Evolutionary conservation across 805 yeast genomes (phyloP), one percentile per base, ranked within the genome.

Genomic region (Barnettozyma siamensis): DNA sequence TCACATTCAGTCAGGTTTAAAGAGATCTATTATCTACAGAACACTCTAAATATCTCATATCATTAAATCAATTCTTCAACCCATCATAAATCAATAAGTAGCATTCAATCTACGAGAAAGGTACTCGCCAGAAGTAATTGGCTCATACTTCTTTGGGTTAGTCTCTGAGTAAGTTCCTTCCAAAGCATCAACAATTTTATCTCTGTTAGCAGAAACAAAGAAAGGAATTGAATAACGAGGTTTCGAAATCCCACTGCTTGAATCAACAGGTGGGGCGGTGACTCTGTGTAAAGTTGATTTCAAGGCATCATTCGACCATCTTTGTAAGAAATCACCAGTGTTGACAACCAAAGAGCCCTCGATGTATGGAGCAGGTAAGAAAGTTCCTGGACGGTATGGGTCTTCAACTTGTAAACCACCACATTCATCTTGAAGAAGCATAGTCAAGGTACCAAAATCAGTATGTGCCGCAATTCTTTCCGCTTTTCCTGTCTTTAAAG

Each of bases 381-480:
- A 56, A 2, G 31, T 34, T 7, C 56, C 54, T 13, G 44, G 45
- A 3, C 46, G 33, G 23, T 33, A 38, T 2, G 51, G 53, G 13
- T 44, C 33, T 40, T 53, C 56, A 15, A 54, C 59, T 35, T 55
- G 54, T 7, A 55, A 38, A 4, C 58, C 58, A 15, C 58, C 59
- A 43, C 53, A 46, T 20, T 38, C 39, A 39, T 55, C 59, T 41
- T 55, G 59, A 5, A 52, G 33, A 6, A 54, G 34, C 54, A 55
- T 50, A 0, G 58, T 55, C n/a, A 55, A 27, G 6, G 58, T 54
- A 20, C 58, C 59, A 37, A 52, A 53, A 31, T 55, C 59, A 4
- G 58, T 55, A 23, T 55, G 59, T 5, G 58, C 57, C 16, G 55
- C 59, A 21, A 55, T 54, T 44, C 58, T 51, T 35, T 55, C 59